Evolutionary conservation across 2,329 filamentous ascomycete species (phyloP).

Genomic region (Cladophialophora yegresii): DNA sequence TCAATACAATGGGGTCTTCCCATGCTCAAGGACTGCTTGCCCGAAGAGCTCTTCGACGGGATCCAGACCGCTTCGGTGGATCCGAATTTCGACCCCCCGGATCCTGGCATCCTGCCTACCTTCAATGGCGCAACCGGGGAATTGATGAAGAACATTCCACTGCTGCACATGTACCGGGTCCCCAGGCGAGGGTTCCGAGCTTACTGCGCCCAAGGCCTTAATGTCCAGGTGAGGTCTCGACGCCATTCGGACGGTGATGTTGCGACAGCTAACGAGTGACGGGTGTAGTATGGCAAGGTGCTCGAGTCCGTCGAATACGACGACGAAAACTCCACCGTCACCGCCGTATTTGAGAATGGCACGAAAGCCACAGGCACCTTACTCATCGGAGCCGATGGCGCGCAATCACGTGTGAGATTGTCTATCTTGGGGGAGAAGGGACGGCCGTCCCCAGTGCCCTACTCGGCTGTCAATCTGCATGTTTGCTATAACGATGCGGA

Average conservation of each 20-base stretch:
- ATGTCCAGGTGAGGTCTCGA: conserved; percentile 19
- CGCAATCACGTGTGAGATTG: conserved; percentile 35
- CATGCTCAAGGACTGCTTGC: conserved; percentile 35
- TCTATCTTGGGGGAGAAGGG: conserved; percentile 30
- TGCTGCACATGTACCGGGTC: conserved; percentile 20
- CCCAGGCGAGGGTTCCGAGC: conserved; percentile 23
- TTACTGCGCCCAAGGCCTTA: conserved; percentile 23
- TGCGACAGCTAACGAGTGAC: background rate
- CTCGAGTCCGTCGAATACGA: conserved; percentile 32
- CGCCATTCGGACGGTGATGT: background rate
- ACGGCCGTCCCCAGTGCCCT: conserved; percentile 28
- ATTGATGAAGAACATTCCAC: conserved; percentile 24
- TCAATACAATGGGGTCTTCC: conserved; percentile 41
- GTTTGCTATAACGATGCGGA: conserved; percentile 36
- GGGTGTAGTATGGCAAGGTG: conserved; percentile 33
- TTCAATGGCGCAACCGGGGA: conserved; percentile 29
- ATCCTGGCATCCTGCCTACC: conserved; percentile 29
- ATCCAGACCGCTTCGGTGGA: conserved; percentile 40
- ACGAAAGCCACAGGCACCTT: conserved; percentile 30
- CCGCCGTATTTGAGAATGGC: conserved; percentile 32
- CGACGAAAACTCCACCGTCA: conserved; percentile 21
- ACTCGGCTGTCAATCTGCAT: conserved; percentile 36
- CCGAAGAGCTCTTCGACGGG: conserved; percentile 36
- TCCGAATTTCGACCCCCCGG: conserved; percentile 36
- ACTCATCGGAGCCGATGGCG: conserved; percentile 39